Conservation (phyloP, 192 early-diverging fungal species). For the Podila clonocystis region DNA sequence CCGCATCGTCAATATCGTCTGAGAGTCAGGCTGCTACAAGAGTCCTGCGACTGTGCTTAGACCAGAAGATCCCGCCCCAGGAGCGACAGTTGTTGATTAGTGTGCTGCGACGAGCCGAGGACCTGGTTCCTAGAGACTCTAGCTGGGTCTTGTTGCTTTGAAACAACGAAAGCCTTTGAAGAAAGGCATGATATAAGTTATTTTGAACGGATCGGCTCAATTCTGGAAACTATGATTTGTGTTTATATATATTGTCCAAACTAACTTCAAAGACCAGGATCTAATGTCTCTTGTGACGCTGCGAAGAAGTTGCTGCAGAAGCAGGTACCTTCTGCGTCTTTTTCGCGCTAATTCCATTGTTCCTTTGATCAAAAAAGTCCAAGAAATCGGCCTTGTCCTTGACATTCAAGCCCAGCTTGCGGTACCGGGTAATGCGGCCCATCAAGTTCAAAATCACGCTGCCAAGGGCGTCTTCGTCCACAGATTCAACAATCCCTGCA, state of each 20-base stretch:
- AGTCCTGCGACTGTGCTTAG: constrained; percentile 17
- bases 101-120: constrained; percentile 32
- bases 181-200: neutral
- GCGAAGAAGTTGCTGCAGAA: constrained; percentile 4
- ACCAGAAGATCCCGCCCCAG: constrained; percentile 6
- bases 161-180: neutral
- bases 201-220: neutral
- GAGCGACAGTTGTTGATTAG: constrained; percentile 23
- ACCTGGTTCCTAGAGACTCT: constrained; percentile 21
- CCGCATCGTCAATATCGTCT: neutral
- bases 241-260: no score
- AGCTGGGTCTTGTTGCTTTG: constrained; percentile 21
- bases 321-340: constrained; percentile 14
- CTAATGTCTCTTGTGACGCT: constrained; percentile 30
- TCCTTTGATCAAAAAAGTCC: constrained; percentile 65
- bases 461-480: constrained; percentile 63
- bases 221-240: no score
- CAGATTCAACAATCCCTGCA: constrained; percentile 34
- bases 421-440: constrained; percentile 70
- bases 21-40: constrained; percentile 28
- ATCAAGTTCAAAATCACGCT: constrained; percentile 65
- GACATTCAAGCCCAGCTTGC: constrained; percentile 70
- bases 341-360: constrained; percentile 27
- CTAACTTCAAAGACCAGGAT: no score
- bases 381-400: constrained; percentile 82